Evolutionary conservation across 2,329 filamentous ascomycete species (phyloP).

Genomic region (Colletotrichum lupini): DNA sequence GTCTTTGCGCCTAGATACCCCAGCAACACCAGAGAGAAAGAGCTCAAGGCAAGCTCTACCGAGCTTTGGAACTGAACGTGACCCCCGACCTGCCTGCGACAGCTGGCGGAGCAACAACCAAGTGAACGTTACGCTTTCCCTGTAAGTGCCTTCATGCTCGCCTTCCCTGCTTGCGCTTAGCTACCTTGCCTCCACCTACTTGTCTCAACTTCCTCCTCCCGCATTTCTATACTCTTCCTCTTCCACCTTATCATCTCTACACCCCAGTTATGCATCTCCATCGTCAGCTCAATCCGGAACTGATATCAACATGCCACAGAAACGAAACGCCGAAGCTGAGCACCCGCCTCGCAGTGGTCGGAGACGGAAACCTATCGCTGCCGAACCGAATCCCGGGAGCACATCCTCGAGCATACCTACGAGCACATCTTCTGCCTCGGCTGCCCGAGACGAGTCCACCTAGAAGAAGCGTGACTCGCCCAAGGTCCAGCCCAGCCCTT

Average conservation of each 20-base stretch:
- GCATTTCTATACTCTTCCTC: neutral
- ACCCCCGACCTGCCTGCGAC: neutral
- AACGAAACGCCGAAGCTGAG: neutral
- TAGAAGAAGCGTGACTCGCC: slow-evolving; percentile 18
- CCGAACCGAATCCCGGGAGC: neutral
- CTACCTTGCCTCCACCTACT: neutral
- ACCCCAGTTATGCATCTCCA: neutral
- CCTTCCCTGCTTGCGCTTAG: neutral
- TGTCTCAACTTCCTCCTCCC: too few relatives aligned
- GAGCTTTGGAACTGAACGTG: neutral
- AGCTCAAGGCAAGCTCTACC: neutral
- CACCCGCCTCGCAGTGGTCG: neutral
- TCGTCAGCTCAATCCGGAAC: neutral
- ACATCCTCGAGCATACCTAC: neutral
- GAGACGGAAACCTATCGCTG: neutral
- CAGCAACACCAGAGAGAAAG: neutral
- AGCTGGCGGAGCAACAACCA: neutral
- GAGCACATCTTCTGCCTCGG: neutral
- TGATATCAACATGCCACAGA: slow-evolving; percentile 9
- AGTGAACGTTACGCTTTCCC: slow-evolving; percentile 1
- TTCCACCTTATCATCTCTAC: neutral
- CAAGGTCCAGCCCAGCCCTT: slow-evolving; percentile 1
- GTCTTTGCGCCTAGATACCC: slow-evolving; percentile 23
- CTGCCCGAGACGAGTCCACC: neutral
- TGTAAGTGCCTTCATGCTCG: slow-evolving; percentile 1